Evolutionary conservation across 495 filamentous ascomycete species (phyloP), one percentile per base, ranked within the genome.

Genomic region (Penicillium mononematosum): DNA sequence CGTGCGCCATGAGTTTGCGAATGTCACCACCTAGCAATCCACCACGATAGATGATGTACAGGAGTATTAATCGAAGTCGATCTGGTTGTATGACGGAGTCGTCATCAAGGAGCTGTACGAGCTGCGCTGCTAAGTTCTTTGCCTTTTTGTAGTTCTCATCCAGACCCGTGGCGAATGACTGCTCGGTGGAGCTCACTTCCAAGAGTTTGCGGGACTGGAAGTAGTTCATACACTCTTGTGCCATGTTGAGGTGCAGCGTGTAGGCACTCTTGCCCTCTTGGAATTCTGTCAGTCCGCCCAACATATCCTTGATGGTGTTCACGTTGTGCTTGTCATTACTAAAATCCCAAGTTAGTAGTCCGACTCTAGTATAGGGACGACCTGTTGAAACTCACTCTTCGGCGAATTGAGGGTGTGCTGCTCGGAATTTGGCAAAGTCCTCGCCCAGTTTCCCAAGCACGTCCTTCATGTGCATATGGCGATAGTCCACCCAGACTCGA

Each of bases 381-480:
- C 3, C 20, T 22, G 36, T 9, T 17, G 17, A 10, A 53, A 56
- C 79, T 65, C 64, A 85, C 71, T 83, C 77, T 59, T 92, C 85
- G 5, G 90, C 88, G 63, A 97, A 96, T 63, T 98, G 90, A n/a
- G 95, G 90, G 62, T 98, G 95, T 20, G 93, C 87, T 14, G 85
- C 84, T 67, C 96, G 79, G 73, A 98, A 98, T 56, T 85, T 90
- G 57, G 91, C 83, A 60, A 98, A 98, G 64, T 98, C 95, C 38
- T 84, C 81, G 78, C 92, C 94, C 53, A 98, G 75, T 71, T 90
- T 96, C 58, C 90, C 91, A 60, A 98, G 90, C 10, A 96, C 93
- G 69, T 98, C 94, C 69, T 94, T 96, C 95, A 98, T 98, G 68
- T 98, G 94, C 55, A 86, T 79, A 71, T 98, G 94, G 46, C 95